Evolutionary conservation across 495 filamentous ascomycete species (phyloP).

Genomic region (Penicillium antarcticum): DNA sequence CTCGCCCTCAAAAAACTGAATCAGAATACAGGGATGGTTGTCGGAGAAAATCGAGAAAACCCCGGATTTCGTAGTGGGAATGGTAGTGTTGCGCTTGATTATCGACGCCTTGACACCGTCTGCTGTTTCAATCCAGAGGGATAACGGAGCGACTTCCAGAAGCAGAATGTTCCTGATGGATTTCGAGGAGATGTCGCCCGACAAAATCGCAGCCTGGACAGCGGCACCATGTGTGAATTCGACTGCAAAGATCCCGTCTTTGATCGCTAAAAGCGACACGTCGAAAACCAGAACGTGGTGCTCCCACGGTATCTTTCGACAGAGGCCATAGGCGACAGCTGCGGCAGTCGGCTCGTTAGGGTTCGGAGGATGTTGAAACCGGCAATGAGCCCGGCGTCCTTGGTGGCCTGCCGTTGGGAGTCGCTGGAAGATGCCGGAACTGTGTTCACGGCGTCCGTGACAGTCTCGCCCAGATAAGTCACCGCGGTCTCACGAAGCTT

Average conservation of each 20-base stretch:
- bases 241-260: constrained; percentile 99
- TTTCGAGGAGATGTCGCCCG: constrained; percentile 92
- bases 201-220: constrained; percentile 97
- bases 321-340: constrained; percentile 95
- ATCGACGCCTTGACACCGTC: constrained; percentile 99
- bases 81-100: constrained; percentile 98
- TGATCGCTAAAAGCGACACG: constrained; percentile 97
- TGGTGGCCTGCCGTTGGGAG: constrained; percentile 94
- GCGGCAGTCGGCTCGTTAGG: constrained; percentile 97
- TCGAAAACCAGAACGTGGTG: constrained; percentile 99
- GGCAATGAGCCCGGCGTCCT: constrained; percentile 94
- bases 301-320: constrained; percentile 94
- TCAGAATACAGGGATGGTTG: constrained; percentile 98
- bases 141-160: constrained; percentile 94
- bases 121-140: constrained; percentile 97
- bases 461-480: constrained; percentile 83
- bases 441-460: constrained; percentile 91
- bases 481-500: constrained; percentile 97
- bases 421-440: constrained; percentile 98
- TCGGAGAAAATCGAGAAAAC: constrained; percentile 99
- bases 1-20: constrained; percentile 99
- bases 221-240: constrained; percentile 98
- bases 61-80: constrained; percentile 99
- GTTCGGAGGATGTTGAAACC: constrained; percentile 95
- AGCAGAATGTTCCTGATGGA: constrained; percentile 93